Percentiles rank a stretch among this genome's conserved stretches.
Evolutionary conservation across 83 land plant species (phyloP).

Genomic region (Thuja plicata): DNA sequence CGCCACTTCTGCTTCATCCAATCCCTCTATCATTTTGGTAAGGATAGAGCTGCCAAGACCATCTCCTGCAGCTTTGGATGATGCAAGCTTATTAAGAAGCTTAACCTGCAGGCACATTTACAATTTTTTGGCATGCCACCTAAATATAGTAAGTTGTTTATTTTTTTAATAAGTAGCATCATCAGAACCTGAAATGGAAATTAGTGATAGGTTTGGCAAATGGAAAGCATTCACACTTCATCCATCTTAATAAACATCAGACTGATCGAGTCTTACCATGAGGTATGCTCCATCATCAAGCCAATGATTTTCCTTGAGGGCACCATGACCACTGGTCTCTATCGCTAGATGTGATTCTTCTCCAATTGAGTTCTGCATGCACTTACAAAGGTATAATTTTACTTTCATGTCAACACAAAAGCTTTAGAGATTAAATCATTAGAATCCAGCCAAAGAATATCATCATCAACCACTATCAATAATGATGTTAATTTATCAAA

Average conservation of each 20-base stretch:
- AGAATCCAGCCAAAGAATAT: background rate
- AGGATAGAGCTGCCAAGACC: constrained; percentile 81
- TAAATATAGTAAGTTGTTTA: background rate
- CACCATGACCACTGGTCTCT: constrained; percentile 99
- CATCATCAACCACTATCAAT: background rate
- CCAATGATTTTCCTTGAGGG: constrained; percentile 98
- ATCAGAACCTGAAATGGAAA: background rate
- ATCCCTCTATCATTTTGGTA: constrained; percentile 80
- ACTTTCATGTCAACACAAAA: constrained; percentile 8
- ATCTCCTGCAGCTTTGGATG: constrained; percentile 74
- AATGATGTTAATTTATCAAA: constrained; percentile 5
- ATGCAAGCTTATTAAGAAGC: constrained; percentile 91
- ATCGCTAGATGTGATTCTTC: constrained; percentile 97
- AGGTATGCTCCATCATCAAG: constrained; percentile 99
- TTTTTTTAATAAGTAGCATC: background rate
- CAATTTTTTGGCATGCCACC: constrained; percentile 6
- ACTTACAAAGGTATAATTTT: constrained; percentile 5
- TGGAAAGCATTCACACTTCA: too few species aligned
- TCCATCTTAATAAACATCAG: background rate
- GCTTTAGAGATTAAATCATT: background rate
- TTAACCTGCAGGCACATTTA: constrained; percentile 64
- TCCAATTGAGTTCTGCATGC: constrained; percentile 78
- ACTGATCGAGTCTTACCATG: constrained; percentile 58
- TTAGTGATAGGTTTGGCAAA: background rate
- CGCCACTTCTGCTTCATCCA: constrained; percentile 81